Conservation (phyloP, 2,329 filamentous ascomycete genomes). For the Trichoderma atroviride region DNA sequence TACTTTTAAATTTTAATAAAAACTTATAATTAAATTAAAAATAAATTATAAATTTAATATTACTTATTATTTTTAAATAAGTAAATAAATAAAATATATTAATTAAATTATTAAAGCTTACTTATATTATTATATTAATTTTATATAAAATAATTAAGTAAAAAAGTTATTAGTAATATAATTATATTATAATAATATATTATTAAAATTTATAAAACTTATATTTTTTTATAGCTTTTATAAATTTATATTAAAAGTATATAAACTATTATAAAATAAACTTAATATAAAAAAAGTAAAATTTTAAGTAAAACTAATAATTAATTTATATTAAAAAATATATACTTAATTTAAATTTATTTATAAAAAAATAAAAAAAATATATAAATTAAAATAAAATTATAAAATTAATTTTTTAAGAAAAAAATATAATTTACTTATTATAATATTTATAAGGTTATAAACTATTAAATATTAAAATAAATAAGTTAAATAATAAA, state of each 20-base stretch:
- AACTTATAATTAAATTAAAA: no score
- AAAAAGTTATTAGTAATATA: not conserved
- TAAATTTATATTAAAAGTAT: not conserved
- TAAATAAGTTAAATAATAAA: no score
- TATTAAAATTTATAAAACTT: not conserved
- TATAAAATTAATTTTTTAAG: no score
- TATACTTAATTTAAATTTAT: not conserved
- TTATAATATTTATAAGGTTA: constrained; percentile 9
- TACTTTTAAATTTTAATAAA: no score
- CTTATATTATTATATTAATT: not conserved
- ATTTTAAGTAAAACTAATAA: not conserved
- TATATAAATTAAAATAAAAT: no score
- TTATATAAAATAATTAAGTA: constrained; percentile 1
- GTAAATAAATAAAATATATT: constrained; percentile 1
- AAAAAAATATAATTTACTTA: not conserved
- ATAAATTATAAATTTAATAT: not conserved
- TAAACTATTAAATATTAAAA: constrained; percentile 6
- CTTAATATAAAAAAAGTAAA: not conserved
- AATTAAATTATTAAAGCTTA: constrained; percentile 10
- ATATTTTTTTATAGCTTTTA: not conserved
- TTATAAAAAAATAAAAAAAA: not conserved
- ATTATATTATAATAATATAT: not conserved
- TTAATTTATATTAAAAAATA: constrained; percentile 7
- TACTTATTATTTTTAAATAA: not conserved
- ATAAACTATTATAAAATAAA: not conserved